phyloP scores from a whole-genome alignment of 345 rosid species.

The Lumnitzera racemosa region DNA sequence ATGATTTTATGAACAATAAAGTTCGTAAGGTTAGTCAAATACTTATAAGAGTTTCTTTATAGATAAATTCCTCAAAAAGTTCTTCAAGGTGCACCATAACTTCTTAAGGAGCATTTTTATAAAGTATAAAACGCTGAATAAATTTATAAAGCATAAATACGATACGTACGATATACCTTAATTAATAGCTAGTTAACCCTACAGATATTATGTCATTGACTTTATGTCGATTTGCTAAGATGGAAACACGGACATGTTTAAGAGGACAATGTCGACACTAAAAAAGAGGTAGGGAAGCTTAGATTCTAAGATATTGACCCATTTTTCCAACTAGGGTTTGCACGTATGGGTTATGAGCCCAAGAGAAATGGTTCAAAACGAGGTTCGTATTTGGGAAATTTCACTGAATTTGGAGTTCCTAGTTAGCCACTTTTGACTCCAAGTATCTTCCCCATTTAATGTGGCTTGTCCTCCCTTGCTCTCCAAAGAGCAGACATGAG shows the following conservation, averaged over 20 bases:
- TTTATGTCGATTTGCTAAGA: slow-evolving; percentile 13
- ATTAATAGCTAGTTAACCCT: too few relatives aligned
- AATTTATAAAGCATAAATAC: too few relatives aligned
- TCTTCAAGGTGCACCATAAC: too few relatives aligned
- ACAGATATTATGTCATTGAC: too few relatives aligned
- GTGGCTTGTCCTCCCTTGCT: slow-evolving; percentile 5
- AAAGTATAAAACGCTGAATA: too few relatives aligned
- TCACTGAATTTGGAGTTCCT: slow-evolving; percentile 23
- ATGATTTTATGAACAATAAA: too few relatives aligned
- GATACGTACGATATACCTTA: too few relatives aligned
- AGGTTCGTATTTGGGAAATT: slow-evolving; percentile 6
- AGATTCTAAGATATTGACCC: slow-evolving; percentile 36
- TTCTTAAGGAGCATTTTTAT: too few relatives aligned
- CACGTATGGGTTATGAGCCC: slow-evolving; percentile 9
- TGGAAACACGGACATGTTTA: slow-evolving; percentile 14
- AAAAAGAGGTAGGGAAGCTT: slow-evolving; percentile 34
- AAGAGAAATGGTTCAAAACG: neutral
- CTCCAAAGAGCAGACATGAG: slow-evolving; percentile 19
- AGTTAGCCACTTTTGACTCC: slow-evolving; percentile 20
- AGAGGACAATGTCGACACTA: slow-evolving; percentile 23
- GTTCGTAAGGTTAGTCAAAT: too few relatives aligned
- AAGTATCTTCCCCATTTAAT: neutral
- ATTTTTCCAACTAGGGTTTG: slow-evolving; percentile 15
- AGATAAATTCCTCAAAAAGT: too few relatives aligned
- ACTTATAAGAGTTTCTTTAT: too few relatives aligned